These are phyloP conservation scores for Xylaria castorea DNA, from an alignment of 495 filamentous ascomycete genomes.

Conservation along the genomic window DNA sequence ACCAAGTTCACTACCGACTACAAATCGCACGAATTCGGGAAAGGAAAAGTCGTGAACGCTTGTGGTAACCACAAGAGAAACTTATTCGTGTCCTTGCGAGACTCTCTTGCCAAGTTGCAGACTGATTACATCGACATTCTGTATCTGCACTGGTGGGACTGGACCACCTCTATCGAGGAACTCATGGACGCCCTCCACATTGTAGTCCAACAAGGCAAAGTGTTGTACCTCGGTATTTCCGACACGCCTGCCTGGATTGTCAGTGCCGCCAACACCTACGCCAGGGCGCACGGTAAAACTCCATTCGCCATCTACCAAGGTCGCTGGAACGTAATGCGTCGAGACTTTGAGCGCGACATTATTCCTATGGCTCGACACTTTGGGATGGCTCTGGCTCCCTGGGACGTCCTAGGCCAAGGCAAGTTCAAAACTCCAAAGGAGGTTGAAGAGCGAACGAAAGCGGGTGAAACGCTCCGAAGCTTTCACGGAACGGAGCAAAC, in stretches of 20 bases:
- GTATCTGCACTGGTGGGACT: slow-evolving; percentile 70
- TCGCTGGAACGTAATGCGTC: slow-evolving; percentile 62
- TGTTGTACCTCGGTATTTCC: slow-evolving; percentile 68
- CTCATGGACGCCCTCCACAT: slow-evolving; percentile 67
- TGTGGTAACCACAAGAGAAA: slow-evolving; percentile 40
- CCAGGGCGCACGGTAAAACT: slow-evolving; percentile 63
- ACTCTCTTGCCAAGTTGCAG: slow-evolving; percentile 64
- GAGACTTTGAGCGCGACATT: slow-evolving; percentile 67
- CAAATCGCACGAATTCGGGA: slow-evolving; percentile 29
- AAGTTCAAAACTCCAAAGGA: slow-evolving; percentile 56
- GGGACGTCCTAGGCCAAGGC: slow-evolving; percentile 62
- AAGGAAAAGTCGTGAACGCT: slow-evolving; percentile 23
- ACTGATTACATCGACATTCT: slow-evolving; percentile 73
- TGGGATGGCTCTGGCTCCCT: slow-evolving; percentile 67
- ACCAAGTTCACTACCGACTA: slow-evolving; percentile 41
- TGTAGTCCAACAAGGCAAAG: slow-evolving; percentile 65
- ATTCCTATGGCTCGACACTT: slow-evolving; percentile 64
- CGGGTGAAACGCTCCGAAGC: slow-evolving; percentile 42
- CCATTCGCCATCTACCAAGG: slow-evolving; percentile 74
- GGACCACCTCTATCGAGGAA: slow-evolving; percentile 65
- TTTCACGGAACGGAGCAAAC: slow-evolving; percentile 41
- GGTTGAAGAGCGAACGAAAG: slow-evolving; percentile 47
- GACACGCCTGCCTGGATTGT: slow-evolving; percentile 73
- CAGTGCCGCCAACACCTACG: slow-evolving; percentile 65
- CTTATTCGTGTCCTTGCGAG: slow-evolving; percentile 61